phyloP scores from a whole-genome alignment of 2,329 filamentous ascomycete genomes.

The Orbilia brochopaga region DNA sequence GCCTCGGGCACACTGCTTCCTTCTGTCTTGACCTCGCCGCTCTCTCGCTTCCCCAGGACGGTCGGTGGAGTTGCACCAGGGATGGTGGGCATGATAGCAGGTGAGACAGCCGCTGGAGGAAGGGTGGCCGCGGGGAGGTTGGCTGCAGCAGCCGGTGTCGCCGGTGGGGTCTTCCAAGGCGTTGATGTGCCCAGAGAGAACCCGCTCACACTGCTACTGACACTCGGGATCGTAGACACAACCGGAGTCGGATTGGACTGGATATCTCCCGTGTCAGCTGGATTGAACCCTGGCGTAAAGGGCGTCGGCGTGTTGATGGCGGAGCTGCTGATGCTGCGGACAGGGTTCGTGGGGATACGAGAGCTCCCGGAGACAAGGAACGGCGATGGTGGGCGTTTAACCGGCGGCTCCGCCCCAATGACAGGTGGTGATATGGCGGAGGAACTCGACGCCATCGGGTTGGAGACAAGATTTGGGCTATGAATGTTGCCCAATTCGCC shows the following conservation, averaged over 20 bases:
- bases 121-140: slow-evolving; percentile 60
- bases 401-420: slow-evolving; percentile 54
- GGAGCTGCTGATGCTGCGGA: slow-evolving; percentile 60
- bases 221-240: slow-evolving; percentile 43
- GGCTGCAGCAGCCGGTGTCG: slow-evolving; percentile 66
- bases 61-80: slow-evolving; percentile 62
- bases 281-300: slow-evolving; percentile 63
- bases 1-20: slow-evolving; percentile 54
- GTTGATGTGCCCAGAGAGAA: slow-evolving; percentile 66
- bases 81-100: background rate
- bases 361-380: slow-evolving; percentile 54
- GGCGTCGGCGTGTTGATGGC: slow-evolving; percentile 72
- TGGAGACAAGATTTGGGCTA: slow-evolving; percentile 64
- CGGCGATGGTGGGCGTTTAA: slow-evolving; percentile 57
- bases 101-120: slow-evolving; percentile 75
- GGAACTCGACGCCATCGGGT: slow-evolving; percentile 31
- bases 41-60: slow-evolving; percentile 64
- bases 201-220: slow-evolving; percentile 64
- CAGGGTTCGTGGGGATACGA: slow-evolving; percentile 23
- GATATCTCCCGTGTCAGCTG: slow-evolving; percentile 27
- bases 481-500: slow-evolving; percentile 86
- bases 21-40: background rate
- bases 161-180: slow-evolving; percentile 65
- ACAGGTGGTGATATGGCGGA: slow-evolving; percentile 27
- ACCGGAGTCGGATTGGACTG: slow-evolving; percentile 45